A percentile compares a stretch with the other conserved stretches of the same genome.
Conservation (phyloP, 176 grass and related monocot genomes). For the Eremochloa ophiuroides region DNA sequence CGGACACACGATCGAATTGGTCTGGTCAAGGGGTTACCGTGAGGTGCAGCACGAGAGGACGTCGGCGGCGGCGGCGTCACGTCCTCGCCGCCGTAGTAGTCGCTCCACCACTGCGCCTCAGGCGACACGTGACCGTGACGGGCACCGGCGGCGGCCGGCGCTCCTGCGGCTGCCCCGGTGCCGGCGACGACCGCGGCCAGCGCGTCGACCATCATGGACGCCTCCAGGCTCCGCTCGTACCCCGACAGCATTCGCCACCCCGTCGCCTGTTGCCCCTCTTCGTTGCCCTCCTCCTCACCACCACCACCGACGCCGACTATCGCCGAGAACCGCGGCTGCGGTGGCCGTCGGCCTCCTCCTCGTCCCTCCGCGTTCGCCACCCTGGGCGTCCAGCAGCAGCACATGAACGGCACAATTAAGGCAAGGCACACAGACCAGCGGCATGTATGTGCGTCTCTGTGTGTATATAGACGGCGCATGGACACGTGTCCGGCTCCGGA, state of each 20-base stretch:
- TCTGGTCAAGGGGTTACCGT: no score
- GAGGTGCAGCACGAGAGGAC: no score
- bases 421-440: constrained; percentile 16
- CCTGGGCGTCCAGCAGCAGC: no score
- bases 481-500: no score
- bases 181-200: constrained; percentile 46
- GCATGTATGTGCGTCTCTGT: no score
- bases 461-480: no score
- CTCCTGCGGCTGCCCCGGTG: neutral
- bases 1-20: no score
- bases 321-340: neutral
- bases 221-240: constrained; percentile 37
- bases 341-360: no score
- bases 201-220: constrained; percentile 48
- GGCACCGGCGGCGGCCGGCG: neutral
- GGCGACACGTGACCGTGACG: neutral
- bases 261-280: neutral
- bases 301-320: neutral
- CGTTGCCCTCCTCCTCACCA: neutral
- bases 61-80: no score
- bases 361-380: neutral
- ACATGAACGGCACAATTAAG: no score
- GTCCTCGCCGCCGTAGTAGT: no score
- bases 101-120: neutral
- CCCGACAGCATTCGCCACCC: constrained; percentile 22